Base-by-base conservation (phyloP, 768 basidiomycete species). In the Rhizopogon roseolus region DNA sequence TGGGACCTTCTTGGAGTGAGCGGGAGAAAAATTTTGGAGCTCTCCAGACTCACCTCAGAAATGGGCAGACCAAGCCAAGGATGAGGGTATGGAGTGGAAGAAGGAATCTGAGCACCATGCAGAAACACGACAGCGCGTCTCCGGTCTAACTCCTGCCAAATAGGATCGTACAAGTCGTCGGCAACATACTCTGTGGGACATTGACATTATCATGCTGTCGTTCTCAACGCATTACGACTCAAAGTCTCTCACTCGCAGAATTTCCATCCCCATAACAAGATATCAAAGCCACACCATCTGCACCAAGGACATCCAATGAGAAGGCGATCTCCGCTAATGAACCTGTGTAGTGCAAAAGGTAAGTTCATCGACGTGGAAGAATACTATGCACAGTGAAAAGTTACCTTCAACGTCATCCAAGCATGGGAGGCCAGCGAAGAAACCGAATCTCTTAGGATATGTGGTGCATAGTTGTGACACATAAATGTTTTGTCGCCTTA, bases 91-190 rank as follows among this genome's bases (percentile, higher is more conserved):
- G 86, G 85, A 5, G 77, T 81, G 3, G 84, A 81, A 9, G 85
- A 82, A 5, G 83, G 78, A 5, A 77, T 77, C 63, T 88, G 85
- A 29, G 81, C 76, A 32, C 88, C 87, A 65, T 91, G 88, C 19
- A 91, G 71, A 63, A 90, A 88, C 17, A 89, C 84, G 28, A 84
- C 77, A 2, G 82, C 78, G 7, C 69, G 62, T 36, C 88, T 77
- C 52, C 66, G 71, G 63, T 89, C 57, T 28, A 91, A 75, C 60
- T 85, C 86, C n/a, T 75, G 74, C 88, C 87, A 90, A 54, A 91
- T 73, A 14, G 78, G 73, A 50, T 85, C 81, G 57, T 81, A 90
- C 9, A 60, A 57, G 56, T 84, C 79, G 61, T 89, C 77, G 9
- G 84, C 88, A 34, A 89, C 64, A 65, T 88, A 90, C 53, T 67